A percentile compares a stretch with the other conserved stretches of the same genome.
Evolutionary conservation across 75 land plant species (phyloP).

Genomic region (Cryptomeria japonica): DNA sequence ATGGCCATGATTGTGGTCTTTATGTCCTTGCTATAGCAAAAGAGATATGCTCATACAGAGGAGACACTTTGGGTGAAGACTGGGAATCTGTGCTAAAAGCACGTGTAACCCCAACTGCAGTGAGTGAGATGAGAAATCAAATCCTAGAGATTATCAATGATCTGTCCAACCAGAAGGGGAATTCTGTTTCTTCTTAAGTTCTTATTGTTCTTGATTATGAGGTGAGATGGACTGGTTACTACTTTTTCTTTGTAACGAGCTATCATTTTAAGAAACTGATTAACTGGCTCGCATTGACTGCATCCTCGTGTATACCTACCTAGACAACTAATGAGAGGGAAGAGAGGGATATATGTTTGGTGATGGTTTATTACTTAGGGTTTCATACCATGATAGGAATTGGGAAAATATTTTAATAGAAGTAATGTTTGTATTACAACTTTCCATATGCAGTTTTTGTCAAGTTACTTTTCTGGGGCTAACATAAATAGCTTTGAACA

Average conservation of each 20-base stretch:
- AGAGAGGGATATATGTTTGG: background rate
- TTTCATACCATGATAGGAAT: background rate
- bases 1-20: slow-evolving; percentile 88
- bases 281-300: background rate
- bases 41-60: slow-evolving; percentile 58
- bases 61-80: slow-evolving; percentile 12
- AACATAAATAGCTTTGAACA: background rate
- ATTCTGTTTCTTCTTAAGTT: background rate
- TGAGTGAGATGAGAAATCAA: slow-evolving; percentile 27
- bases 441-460: background rate
- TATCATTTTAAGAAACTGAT: background rate
- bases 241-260: background rate
- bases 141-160: slow-evolving; percentile 26
- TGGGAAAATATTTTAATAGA: background rate
- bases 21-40: slow-evolving; percentile 72
- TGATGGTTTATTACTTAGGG: background rate
- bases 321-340: background rate
- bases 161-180: background rate
- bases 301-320: background rate
- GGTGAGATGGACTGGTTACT: background rate
- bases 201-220: background rate
- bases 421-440: background rate
- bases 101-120: slow-evolving; percentile 24
- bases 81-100: slow-evolving; percentile 33
- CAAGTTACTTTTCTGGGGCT: background rate